Evolutionary conservation across 2,329 filamentous ascomycete species (phyloP), one percentile per base, ranked within the genome.

Genomic region (Mycosphaerelloides madeirae): DNA sequence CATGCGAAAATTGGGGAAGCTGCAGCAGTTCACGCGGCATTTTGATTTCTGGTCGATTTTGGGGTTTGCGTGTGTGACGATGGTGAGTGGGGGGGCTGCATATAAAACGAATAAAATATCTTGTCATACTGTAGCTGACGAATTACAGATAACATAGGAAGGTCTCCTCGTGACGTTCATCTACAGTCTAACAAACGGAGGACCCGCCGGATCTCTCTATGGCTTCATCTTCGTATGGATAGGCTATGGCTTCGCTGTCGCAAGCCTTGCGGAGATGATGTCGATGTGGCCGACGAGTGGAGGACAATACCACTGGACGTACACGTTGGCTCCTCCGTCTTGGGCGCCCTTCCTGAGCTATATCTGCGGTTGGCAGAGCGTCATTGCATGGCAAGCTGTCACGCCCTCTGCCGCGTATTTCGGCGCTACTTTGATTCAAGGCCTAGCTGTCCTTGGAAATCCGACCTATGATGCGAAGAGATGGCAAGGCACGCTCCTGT

Each of bases 401-500:
- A 42, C 32, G n/a, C 37, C 41, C 3, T 36, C 50, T 2, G 48
- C 41, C 13, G 41, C 44, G 15, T 57, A 49, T 43, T 39, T 57
- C 20, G 16, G 37, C 6, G 47, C 43, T 13, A 40, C 37, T 13
- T n/a, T 49, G 13, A 50, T 57, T 16, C 53, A 56, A 50, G 53
- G 50, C 11, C 38, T 58, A 7, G 37, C 53, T 7, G 33, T 47
- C 4, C 38, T 55, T 3, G 50, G 50, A 22, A 20, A 48, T 14
- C 22, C 22, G 16, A 40, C 22, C 5, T 44, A 44, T n/a, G 19
- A 38, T 13, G 28, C 34, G 18, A 36, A 48, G 33, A 29, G 20
- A 38, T 78, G 72, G 72, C 75, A 78, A 38, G 70, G 65, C 1
- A 76, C 74, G 0, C 60, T 78, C 1, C 55, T 78, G 0, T 67